Evolutionary conservation across 2,329 filamentous ascomycete species (phyloP), one percentile per base, ranked within the genome.

Genomic region (Cladophialophora chaetospira): DNA sequence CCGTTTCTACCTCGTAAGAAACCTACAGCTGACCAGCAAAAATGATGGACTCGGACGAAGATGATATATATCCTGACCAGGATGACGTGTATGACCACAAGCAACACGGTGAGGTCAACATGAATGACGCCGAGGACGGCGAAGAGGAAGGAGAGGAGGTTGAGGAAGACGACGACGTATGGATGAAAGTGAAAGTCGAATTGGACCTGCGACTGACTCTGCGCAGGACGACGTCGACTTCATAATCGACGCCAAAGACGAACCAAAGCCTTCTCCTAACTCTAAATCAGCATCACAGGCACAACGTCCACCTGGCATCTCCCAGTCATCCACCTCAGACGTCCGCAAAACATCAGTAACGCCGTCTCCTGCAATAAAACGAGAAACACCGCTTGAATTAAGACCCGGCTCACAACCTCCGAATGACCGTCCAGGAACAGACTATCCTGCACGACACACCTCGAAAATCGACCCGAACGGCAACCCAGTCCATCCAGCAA

Each of bases 391-490:
- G 5, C 40, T 53, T 26, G 61, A 65, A 38, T 31, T 45, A 19
- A 58, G 66, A 54, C 38, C 63, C 44, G 57, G 65, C 36, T 72
- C 73, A 46, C 65, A 69, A 43, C 65, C 66, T 35, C 69, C 69
- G 67, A 66, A 58, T 67, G 70, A 36, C 70, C 83, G 75, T 73
- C 72, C 78, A 60, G 82, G 84, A 47, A 82, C 83, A 75, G 86
- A 65, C 77, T 94, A 71, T 77, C 91, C 72, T 77, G 88, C 81
- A 35, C 73, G 83, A 26, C 81, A 79, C 36, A 92, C 88, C 56
- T 96, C 91, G 10, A 92, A 85, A 46, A 83, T 97, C 61, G 89
- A 97, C 68, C 62, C 61, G 3, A 85, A 95, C 71, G 88, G 82
- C 3, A 89, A 91, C 62, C 93, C 94, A 0, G 76, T 88, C 2